Percentiles rank a stretch among this genome's conserved stretches.
Evolutionary conservation across 176 grass and related monocot genomes (phyloP).

Genomic region (Pharus latifolius): DNA sequence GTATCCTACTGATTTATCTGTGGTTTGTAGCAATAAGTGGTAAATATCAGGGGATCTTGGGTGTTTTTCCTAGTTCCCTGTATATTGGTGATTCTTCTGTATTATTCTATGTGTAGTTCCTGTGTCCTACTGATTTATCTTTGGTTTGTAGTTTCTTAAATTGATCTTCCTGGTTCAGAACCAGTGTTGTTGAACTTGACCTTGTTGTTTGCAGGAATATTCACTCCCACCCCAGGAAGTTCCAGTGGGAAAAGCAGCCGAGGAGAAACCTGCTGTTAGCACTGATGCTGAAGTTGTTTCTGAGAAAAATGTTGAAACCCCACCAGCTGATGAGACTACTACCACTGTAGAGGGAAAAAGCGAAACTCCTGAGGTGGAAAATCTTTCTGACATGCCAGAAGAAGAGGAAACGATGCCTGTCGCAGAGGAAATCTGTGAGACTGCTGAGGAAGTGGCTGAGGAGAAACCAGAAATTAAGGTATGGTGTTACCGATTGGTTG

Average conservation of each 20-base stretch:
- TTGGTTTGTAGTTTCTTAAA: neutral
- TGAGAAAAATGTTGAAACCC: constrained; percentile 18
- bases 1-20: too few relatives aligned
- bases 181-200: neutral
- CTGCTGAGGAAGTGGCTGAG: constrained; percentile 27
- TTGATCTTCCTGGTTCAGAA: neutral
- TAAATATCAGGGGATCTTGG: too few relatives aligned
- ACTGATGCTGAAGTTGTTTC: neutral
- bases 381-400: constrained; percentile 6
- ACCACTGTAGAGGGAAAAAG: constrained; percentile 1
- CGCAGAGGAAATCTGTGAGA: constrained; percentile 28
- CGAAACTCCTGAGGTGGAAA: constrained; percentile 21
- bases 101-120: neutral
- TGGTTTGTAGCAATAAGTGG: too few relatives aligned
- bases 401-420: constrained; percentile 11
- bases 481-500: neutral
- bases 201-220: constrained; percentile 34
- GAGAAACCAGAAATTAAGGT: constrained; percentile 60
- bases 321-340: neutral
- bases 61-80: too few relatives aligned
- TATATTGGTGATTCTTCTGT: too few relatives aligned
- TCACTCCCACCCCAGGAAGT: constrained; percentile 26
- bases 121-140: constrained; percentile 3
- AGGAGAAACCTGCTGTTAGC: constrained; percentile 10
- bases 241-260: neutral